Percentiles rank a stretch among this genome's conserved stretches.
phyloP scores from a whole-genome alignment of 495 filamentous ascomycete genomes.

The Lasiosphaeriaceae sp. region DNA sequence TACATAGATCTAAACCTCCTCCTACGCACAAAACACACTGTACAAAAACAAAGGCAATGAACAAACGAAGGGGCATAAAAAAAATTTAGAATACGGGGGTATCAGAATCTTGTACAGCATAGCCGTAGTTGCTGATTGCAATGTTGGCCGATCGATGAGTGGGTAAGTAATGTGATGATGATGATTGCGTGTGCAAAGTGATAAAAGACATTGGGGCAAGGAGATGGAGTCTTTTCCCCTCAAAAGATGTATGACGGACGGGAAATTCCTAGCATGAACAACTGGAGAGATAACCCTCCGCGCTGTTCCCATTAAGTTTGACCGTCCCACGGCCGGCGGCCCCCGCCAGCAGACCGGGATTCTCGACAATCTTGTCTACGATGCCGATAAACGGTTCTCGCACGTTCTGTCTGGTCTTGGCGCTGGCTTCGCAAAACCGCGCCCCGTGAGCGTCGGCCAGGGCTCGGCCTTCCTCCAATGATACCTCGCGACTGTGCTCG shows the following conservation, averaged over 20 bases:
- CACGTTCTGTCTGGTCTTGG: constrained; percentile 53
- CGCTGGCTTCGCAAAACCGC: constrained; percentile 53
- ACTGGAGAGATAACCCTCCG: constrained; percentile 6
- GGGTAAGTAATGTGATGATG: too few species aligned
- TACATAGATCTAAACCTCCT: neutral
- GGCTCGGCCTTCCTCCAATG: constrained; percentile 46
- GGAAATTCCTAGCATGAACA: constrained; percentile 24
- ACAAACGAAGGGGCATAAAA: constrained; percentile 2
- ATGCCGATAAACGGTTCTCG: constrained; percentile 51
- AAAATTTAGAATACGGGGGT: constrained; percentile 5
- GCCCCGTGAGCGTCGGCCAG: constrained; percentile 46
- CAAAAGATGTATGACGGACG: too few species aligned
- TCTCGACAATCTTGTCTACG: constrained; percentile 49
- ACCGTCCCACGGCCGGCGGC: constrained; percentile 19
- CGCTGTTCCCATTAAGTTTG: constrained; percentile 3
- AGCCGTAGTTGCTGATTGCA: neutral
- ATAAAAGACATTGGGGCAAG: too few species aligned
- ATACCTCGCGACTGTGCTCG: constrained; percentile 40
- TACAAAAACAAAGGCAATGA: constrained; percentile 4
- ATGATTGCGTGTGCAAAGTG: too few species aligned
- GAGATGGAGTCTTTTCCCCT: too few species aligned
- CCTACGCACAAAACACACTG: neutral
- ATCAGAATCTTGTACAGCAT: constrained; percentile 7
- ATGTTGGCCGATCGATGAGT: neutral
- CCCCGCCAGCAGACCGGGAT: constrained; percentile 37